Evolutionary conservation across 106 monocot genomes (phyloP), one percentile per base, ranked within the genome.

Genomic region (Apostasia ramifera): DNA sequence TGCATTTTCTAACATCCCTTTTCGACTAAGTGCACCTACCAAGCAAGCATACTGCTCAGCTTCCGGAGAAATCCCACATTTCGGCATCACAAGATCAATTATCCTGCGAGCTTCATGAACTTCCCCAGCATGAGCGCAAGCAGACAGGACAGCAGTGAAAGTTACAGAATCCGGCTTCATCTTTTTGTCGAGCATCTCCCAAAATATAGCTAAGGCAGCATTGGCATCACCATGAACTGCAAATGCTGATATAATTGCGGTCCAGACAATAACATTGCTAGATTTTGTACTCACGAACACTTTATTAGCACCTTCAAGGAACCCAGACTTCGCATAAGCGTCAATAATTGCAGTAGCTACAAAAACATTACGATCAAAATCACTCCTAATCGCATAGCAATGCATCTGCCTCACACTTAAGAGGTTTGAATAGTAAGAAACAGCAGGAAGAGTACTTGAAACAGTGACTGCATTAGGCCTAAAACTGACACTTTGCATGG

Each of bases 241-340:
- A 68, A 64, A 79, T 3, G 81, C 81, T 0, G 84, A 88, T 73
- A 88, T 81, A 6, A 88, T 84, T 3, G 84, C 68, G 8, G 84
- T 88, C 88, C 84, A 88, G 12, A 78, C 39, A 43, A 84, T 61
- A 4, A 81, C 70, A 59, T 70, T 84, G 62, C 76, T 73, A 1
- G 10, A 7, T 47, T 15, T 47, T 5, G 71, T 71, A 15, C 46
- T 15, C 10, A 57, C 67, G 37, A 84, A 84, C 1, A 88, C 61
- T 12, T 49, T 13, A 5, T 26, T 43, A 52, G 84, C 81, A 2
- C 81, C 72, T 2, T 57, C 14, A 7, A 88, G 75, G 37, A 59
- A 84, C n/a, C 88, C 88, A 50, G 81, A 47, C 55, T 88, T 88
- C 5, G 78, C 78, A 53, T 88, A 88, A 0, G 66, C 51, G 39